Base-by-base conservation (phyloP, 106 monocot species). In the Dendrobium officinale region DNA sequence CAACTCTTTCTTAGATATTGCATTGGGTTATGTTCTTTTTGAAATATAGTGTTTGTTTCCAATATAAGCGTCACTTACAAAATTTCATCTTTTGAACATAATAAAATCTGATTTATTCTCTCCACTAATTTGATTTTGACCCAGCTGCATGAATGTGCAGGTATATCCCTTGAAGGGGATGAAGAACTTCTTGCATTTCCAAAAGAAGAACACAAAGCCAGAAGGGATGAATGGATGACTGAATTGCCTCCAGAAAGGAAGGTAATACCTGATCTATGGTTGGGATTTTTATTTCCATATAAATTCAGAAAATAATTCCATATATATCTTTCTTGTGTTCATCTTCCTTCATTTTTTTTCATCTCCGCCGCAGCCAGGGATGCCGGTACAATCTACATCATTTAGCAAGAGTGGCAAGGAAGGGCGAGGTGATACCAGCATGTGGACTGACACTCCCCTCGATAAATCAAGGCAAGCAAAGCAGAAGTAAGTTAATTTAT, bases 161-260 rank as follows among this genome's bases (percentile, higher is more conserved):
- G 99, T 78, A 90, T 99, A 88, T 93, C 95, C 31, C 78, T 95
- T 67, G 93, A 93, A 72, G 99, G 95, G 66, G 99, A 99, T 87
- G 99, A 99, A 67, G 91, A 90, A 78, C 99, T 99, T 79, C 82
- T 95, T 24, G 90, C 93, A 13, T 82, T 89, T 22, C 33, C 81
- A 54, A 82, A 90, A 80, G 83, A 90, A 75, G 88, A 85, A 83
- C 88, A 84, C 76, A 76, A 48, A 48, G 76, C 49, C 19, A 85
- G 77, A 45, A 95, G 99, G 80, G 99, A 99, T 80, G 99, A 99
- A 75, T 99, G 99, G 95, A 99, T 99, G 95, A 99, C 95, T 8
- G 83, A 91, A 49, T 86, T 99, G 17, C 99, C 99, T 31, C 99
- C 99, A 42, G 99, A 99, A 82, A 93, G 93, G 66, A 99, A 99